Percentiles rank a stretch among this genome's conserved stretches.
Conservation (phyloP, 2,329 filamentous ascomycete species). For the Colletotrichum australisinense region DNA sequence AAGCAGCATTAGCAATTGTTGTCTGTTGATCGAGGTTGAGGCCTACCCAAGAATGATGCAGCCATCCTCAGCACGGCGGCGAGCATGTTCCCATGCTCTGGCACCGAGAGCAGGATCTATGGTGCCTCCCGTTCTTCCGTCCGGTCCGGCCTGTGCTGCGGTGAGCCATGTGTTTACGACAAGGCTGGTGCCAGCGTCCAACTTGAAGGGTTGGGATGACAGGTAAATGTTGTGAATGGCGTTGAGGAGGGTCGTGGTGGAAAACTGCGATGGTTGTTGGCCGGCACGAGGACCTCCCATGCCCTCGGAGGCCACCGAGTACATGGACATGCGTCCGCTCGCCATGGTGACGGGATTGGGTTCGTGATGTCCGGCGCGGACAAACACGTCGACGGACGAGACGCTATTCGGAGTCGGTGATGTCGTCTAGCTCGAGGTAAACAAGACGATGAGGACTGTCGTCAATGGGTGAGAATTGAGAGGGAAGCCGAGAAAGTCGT, state of each 20-base stretch:
- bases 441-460: slow-evolving; percentile 11
- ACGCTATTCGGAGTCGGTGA: slow-evolving; percentile 26
- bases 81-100: slow-evolving; percentile 95
- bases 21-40: slow-evolving; percentile 42
- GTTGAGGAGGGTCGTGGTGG: slow-evolving; percentile 93
- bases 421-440: slow-evolving; percentile 7
- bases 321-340: slow-evolving; percentile 74
- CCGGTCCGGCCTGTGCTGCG: slow-evolving; percentile 75
- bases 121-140: slow-evolving; percentile 79
- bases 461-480: background rate
- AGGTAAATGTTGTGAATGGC: slow-evolving; percentile 90
- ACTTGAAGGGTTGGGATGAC: slow-evolving; percentile 81
- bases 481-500: background rate
- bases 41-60: slow-evolving; percentile 87
- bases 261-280: slow-evolving; percentile 82
- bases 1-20: slow-evolving; percentile 17
- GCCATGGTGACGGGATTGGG: slow-evolving; percentile 57
- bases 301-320: slow-evolving; percentile 74
- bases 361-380: slow-evolving; percentile 51
- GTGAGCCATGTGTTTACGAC: slow-evolving; percentile 97
- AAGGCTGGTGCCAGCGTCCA: slow-evolving; percentile 91
- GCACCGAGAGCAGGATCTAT: slow-evolving; percentile 83
- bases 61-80: slow-evolving; percentile 92
- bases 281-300: slow-evolving; percentile 67
- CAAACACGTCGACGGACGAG: slow-evolving; percentile 46